Conservation (phyloP, 345 rosid genomes). For the Sonneratia caseolaris region DNA sequence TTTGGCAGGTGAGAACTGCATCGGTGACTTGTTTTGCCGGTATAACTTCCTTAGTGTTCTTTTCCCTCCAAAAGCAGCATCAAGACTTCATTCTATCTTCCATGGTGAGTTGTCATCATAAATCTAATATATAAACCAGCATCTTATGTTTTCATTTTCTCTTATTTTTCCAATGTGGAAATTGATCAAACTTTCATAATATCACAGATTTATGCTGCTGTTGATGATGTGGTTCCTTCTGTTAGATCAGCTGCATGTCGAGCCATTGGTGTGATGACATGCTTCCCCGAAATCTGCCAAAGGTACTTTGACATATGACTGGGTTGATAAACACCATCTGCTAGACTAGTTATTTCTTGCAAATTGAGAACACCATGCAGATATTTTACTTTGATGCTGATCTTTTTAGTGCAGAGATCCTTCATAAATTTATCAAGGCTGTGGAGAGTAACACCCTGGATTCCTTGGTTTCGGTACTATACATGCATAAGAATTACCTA, state of each 20-base stretch:
- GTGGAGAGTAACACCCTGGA: conserved; percentile 61
- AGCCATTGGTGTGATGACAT: conserved; percentile 83
- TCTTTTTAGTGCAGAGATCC: conserved; percentile 63
- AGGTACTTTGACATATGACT: conserved; percentile 35
- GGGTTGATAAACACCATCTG: conserved; percentile 1
- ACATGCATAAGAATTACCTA: conserved; percentile 8
- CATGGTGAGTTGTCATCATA: conserved; percentile 35
- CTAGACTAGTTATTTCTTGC: conserved; percentile 9
- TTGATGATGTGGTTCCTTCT: conserved; percentile 57
- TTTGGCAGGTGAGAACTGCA: conserved; percentile 66
- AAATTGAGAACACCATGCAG: conserved; percentile 10
- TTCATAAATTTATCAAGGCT: conserved; percentile 61
- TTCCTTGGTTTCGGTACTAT: conserved; percentile 59
- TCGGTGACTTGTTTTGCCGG: conserved; percentile 91
- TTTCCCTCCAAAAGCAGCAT: conserved; percentile 41
- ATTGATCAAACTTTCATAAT: conserved; percentile 14
- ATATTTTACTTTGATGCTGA: conserved; percentile 27
- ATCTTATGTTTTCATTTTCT: conserved; percentile 9
- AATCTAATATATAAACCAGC: background rate
- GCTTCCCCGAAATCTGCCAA: conserved; percentile 57
- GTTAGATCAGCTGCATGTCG: conserved; percentile 95
- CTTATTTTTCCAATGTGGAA: background rate
- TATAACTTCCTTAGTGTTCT: conserved; percentile 68
- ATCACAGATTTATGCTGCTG: conserved; percentile 55
- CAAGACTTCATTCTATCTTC: conserved; percentile 60